Evolutionary conservation across 169 alveolate genomes (phyloP).

Genomic region (Fabrea salina): DNA sequence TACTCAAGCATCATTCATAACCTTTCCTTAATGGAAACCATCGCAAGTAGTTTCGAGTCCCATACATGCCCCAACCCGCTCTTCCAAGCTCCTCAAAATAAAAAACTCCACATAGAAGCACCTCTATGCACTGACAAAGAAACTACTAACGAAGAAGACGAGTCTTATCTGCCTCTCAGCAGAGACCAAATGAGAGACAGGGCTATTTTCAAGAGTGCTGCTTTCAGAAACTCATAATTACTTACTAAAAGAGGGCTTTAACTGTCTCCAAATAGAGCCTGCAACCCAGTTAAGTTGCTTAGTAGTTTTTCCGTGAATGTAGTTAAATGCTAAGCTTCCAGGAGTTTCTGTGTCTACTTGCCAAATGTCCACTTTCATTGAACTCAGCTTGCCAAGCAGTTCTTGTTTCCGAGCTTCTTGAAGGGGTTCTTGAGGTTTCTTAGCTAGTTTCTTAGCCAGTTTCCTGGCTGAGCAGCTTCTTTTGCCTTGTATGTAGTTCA

Average conservation of each 20-base stretch:
- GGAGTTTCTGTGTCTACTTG: background rate
- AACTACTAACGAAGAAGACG: background rate
- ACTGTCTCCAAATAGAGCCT: slow-evolving; percentile 34
- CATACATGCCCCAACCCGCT: background rate
- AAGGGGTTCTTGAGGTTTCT: background rate
- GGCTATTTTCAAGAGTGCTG: background rate
- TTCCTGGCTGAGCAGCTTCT: background rate
- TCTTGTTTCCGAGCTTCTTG: background rate
- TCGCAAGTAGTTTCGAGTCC: background rate
- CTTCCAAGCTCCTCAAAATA: background rate
- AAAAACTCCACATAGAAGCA: background rate
- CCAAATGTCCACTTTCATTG: background rate
- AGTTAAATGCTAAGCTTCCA: background rate
- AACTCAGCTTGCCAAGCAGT: background rate
- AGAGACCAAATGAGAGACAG: background rate
- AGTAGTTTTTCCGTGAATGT: slow-evolving; percentile 12
- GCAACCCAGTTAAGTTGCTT: slow-evolving; percentile 9
- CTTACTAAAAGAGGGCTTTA: slow-evolving; percentile 7
- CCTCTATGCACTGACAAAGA: background rate
- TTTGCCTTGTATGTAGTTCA: background rate
- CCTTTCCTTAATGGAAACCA: background rate
- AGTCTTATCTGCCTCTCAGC: background rate
- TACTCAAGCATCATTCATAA: slow-evolving; percentile 33
- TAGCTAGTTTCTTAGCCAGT: background rate
- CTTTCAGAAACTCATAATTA: background rate